These are phyloP conservation scores for Lophiostoma macrostomum DNA, from an alignment of 495 filamentous ascomycete genomes.

Conservation along the genomic window DNA sequence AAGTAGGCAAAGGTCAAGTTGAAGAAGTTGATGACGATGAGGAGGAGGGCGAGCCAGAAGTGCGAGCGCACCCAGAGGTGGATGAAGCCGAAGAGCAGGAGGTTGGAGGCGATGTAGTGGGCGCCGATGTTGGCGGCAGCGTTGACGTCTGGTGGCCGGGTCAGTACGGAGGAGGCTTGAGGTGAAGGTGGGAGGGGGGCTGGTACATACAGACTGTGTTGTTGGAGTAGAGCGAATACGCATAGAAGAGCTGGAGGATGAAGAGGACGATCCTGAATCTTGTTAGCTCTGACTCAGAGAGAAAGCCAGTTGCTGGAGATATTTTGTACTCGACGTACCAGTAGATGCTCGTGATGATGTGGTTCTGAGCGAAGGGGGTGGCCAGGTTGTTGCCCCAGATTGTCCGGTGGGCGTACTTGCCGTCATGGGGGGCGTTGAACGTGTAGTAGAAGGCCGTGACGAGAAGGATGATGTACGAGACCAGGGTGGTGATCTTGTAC, in stretches of 20 bases:
- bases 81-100: slow-evolving; percentile 73
- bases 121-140: slow-evolving; percentile 72
- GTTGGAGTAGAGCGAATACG: slow-evolving; percentile 69
- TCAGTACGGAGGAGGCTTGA: too few relatives aligned
- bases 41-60: slow-evolving; percentile 68
- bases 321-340: slow-evolving; percentile 65
- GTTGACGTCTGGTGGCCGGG: too few relatives aligned
- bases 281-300: slow-evolving; percentile 1
- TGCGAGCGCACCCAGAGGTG: slow-evolving; percentile 74
- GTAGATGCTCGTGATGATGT: slow-evolving; percentile 68
- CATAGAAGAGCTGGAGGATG: slow-evolving; percentile 70
- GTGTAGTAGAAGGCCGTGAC: slow-evolving; percentile 68
- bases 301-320: not conserved
- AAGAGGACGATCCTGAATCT: slow-evolving; percentile 65
- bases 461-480: slow-evolving; percentile 71
- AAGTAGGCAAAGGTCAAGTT: slow-evolving; percentile 76
- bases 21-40: slow-evolving; percentile 75
- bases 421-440: slow-evolving; percentile 58
- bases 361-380: slow-evolving; percentile 74
- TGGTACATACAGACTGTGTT: slow-evolving; percentile 52
- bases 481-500: slow-evolving; percentile 65
- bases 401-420: slow-evolving; percentile 44
- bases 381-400: slow-evolving; percentile 69
- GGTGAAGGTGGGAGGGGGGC: too few relatives aligned
- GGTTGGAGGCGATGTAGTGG: slow-evolving; percentile 82